phyloP scores from a whole-genome alignment of 129 eudicot genomes.

The Flaveria trinervia region DNA sequence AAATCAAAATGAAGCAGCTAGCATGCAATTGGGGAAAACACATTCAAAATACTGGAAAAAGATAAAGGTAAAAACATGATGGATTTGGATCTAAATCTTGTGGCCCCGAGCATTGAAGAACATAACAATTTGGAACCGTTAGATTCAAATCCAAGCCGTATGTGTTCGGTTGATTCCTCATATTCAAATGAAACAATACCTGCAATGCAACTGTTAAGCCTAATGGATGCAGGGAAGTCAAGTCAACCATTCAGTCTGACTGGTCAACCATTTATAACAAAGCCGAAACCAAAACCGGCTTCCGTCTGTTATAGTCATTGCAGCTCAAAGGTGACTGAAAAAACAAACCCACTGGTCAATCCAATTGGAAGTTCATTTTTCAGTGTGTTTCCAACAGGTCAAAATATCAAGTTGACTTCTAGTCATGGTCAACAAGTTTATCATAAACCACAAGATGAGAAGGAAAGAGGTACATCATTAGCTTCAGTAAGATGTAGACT shows the following conservation, averaged over 20 bases:
- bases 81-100: conserved; percentile 47
- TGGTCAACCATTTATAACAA: conserved; percentile 26
- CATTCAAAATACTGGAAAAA: conserved; percentile 28
- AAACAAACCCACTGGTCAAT: conserved; percentile 22
- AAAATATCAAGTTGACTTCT: conserved; percentile 13
- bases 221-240: conserved; percentile 64
- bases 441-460: conserved; percentile 42
- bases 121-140: conserved; percentile 31
- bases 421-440: conserved; percentile 35
- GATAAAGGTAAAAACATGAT: conserved; percentile 50
- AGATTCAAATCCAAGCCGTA: conserved; percentile 10
- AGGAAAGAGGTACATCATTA: conserved; percentile 27
- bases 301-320: conserved; percentile 46
- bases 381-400: conserved; percentile 22
- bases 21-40: conserved; percentile 31
- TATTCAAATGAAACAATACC: conserved; percentile 70
- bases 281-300: conserved; percentile 47
- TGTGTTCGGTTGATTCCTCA: conserved; percentile 38
- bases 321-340: conserved; percentile 27
- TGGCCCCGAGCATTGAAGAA: conserved; percentile 39
- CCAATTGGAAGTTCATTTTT: conserved; percentile 34
- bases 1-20: conserved; percentile 18
- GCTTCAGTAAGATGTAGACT: conserved; percentile 23
- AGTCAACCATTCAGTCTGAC: conserved; percentile 33
- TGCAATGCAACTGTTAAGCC: conserved; percentile 82